Percentiles rank a stretch among this genome's conserved stretches.
Evolutionary conservation across 768 basidiomycete species (phyloP).

Genomic region (Mycena olivaceomarginata): DNA sequence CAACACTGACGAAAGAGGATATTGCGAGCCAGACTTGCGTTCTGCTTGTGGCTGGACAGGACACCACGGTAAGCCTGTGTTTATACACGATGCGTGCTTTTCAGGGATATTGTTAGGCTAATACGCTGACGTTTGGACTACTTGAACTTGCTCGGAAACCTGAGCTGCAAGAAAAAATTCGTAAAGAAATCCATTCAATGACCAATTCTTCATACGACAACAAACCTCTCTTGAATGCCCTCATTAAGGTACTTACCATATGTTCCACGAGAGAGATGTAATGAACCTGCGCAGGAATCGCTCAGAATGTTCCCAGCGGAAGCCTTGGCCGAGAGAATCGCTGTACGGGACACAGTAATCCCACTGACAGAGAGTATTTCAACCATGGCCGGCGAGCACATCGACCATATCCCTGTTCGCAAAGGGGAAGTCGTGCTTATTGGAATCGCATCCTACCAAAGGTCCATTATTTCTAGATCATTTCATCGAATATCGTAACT

Average conservation of each 20-base stretch:
- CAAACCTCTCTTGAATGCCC: slow-evolving; percentile 7
- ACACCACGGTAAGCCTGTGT: slow-evolving; percentile 2
- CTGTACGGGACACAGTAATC: not conserved
- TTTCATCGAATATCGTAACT: slow-evolving; percentile 6
- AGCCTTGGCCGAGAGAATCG: slow-evolving; percentile 1
- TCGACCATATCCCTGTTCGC: slow-evolving; percentile 7
- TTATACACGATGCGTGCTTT: not conserved
- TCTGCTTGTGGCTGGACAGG: not conserved
- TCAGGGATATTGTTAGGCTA: slow-evolving; percentile 1
- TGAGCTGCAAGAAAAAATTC: slow-evolving; percentile 5
- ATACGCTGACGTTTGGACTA: slow-evolving; percentile 5
- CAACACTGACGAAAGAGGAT: slow-evolving; percentile 8
- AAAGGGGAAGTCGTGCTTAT: slow-evolving; percentile 8
- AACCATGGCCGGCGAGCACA: slow-evolving; percentile 4
- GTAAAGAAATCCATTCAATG: not conserved
- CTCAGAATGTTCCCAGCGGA: slow-evolving; percentile 4
- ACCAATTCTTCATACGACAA: not conserved
- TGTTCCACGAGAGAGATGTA: slow-evolving; percentile 1
- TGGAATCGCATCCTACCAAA: slow-evolving; percentile 7
- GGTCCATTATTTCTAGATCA: slow-evolving; percentile 7
- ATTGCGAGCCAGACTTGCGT: not conserved
- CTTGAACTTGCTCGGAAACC: slow-evolving; percentile 9
- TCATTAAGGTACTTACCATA: not conserved
- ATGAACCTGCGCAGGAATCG: not conserved
- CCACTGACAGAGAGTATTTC: not conserved